Base-by-base conservation (phyloP, 495 filamentous ascomycete species). In the Penicillium maclennaniae region DNA sequence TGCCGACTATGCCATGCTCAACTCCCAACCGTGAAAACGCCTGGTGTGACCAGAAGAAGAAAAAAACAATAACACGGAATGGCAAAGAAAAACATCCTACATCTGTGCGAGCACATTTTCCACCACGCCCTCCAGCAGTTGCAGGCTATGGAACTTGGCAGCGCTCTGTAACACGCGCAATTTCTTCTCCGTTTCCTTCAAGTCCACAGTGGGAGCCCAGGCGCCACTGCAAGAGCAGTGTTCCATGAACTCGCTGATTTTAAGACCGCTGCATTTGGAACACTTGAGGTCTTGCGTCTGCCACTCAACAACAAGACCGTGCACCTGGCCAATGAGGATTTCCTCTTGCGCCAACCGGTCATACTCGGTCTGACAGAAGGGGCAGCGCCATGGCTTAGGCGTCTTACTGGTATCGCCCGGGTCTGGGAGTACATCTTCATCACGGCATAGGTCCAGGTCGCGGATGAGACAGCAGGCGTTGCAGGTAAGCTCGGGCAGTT, bases 211-310 rank as follows among this genome's bases (percentile, higher is more conserved):
- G 53, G 81, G 81, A 15, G 72, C 78, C 93, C 93, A 98, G 40
- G 72, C 77, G 7, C 95, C 92, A 45, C 87, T 87, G 73, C 93
- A 98, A 23, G 85, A 86, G 68, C 93, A 98, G 71, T 97, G 92
- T 70, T 97, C 93, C 85, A 91, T 87, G 65, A 97, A 95, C 60
- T 96, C 93, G 72, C 93, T 97, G 38, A 87, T 78, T 68, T 91
- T 78, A 7, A 79, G 64, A 9, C 50, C 61, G 37, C 62, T 65
- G 56, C 78, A 81, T 53, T 80, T 81, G 43, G 67, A 69, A 56
- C 93, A 98, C 66, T 90, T 91, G 42, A 97, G 71, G 68, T 98
- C 93, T 76, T 97, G 93, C 20, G 84, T 87, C 51, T 82, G 80
- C 89, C 95, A 97, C 63, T 85, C 83, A 27, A 86, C 82, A 8